Evolutionary conservation across 805 yeast species (phyloP).

Genomic region (Danielia oregonensis): DNA sequence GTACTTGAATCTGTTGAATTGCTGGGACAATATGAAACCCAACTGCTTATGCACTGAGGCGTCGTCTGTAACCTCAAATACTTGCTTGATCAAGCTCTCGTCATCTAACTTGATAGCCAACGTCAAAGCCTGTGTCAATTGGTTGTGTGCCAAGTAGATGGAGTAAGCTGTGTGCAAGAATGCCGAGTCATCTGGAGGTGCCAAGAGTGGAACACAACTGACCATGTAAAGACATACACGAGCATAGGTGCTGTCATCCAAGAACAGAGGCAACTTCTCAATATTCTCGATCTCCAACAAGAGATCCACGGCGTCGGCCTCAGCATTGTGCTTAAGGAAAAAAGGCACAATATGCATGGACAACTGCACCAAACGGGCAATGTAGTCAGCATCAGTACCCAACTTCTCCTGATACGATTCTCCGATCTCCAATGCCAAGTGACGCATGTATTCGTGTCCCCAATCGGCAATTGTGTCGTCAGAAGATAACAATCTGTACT

Average conservation of each 20-base stretch:
- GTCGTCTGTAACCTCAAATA: slow-evolving; percentile 79
- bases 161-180: slow-evolving; percentile 86
- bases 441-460: slow-evolving; percentile 99
- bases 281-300: slow-evolving; percentile 85
- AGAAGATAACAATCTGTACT: slow-evolving; percentile 65
- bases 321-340: slow-evolving; percentile 92
- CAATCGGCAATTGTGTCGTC: slow-evolving; percentile 68
- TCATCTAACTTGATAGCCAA: slow-evolving; percentile 88
- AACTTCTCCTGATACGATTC: slow-evolving; percentile 62
- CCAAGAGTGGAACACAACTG: slow-evolving; percentile 92
- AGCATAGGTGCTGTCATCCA: slow-evolving; percentile 77
- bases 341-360: slow-evolving; percentile 80
- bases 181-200: slow-evolving; percentile 88
- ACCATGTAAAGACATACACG: slow-evolving; percentile 94
- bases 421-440: slow-evolving; percentile 92
- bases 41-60: slow-evolving; percentile 77
- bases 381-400: slow-evolving; percentile 33
- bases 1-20: slow-evolving; percentile 71
- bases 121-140: slow-evolving; percentile 84
- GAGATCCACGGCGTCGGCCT: slow-evolving; percentile 96
- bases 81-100: slow-evolving; percentile 69
- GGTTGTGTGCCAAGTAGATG: slow-evolving; percentile 74
- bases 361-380: slow-evolving; percentile 52
- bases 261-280: slow-evolving; percentile 76
- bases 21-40: slow-evolving; percentile 84